Evolutionary conservation across 306 rosid genomes (phyloP), one percentile per base, ranked within the genome.

Genomic region (Fragaria nilgerrensis): DNA sequence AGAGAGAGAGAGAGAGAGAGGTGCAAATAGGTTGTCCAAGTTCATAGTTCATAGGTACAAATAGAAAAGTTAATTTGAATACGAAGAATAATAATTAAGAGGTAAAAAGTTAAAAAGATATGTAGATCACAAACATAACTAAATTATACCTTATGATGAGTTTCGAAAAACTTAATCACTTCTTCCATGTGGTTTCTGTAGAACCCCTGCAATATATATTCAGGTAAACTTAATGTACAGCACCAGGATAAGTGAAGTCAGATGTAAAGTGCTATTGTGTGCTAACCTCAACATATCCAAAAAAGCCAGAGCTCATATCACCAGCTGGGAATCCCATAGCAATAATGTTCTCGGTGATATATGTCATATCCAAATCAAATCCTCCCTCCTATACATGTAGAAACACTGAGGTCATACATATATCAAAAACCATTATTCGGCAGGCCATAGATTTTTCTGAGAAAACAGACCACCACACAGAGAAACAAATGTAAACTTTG

Each of bases 281-380:
- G 62, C 91, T 84, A 86, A 89, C 99, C 91, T 96, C 99, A 55
- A 96, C 94, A 83, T 92, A 96, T 77, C 98, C 94, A n/a, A 96
- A 89, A 87, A 96, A 96, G 19, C 99, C 98, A 77, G 99, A 96
- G 88, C 99, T 92, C 96, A 92, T 84, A 82, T 96, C 97, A 25
- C 99, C 99, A 58, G 99, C 99, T 82, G 99, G 98, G 84, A 96
- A 96, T 50, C 99, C 99, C 99, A 96, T 96, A 50, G 99, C 99
- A 80, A 96, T 96, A 55, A 96, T 86, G 53, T 96, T 96, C 79
- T 96, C 99, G 7, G 99, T 96, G 86, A 96, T 96, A 77, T 96
- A 96, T 70, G 99, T 89, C 99, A 91, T 96, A 78, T 96, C 98
- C 87, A 96, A 85, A 88, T 96, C 99, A 85, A 92, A 96, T 75